phyloP scores from a whole-genome alignment of 2,329 filamentous ascomycete genomes.

The Plectosphaerella plurivora region DNA sequence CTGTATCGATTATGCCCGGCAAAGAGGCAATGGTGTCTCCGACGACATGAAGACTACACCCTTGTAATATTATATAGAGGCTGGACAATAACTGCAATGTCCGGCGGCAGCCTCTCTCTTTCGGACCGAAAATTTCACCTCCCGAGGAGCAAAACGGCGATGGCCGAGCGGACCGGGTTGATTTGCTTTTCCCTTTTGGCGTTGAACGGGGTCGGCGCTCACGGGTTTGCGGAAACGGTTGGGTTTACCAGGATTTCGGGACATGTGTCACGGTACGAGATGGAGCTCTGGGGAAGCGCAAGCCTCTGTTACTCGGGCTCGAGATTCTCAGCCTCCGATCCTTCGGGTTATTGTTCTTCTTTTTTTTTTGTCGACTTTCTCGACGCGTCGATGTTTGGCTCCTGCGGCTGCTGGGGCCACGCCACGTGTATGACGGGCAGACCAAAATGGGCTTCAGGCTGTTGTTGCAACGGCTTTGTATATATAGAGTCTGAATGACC shows the following conservation, averaged over 20 bases:
- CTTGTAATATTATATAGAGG: conserved; percentile 29
- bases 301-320: neutral
- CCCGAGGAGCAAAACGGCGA: neutral
- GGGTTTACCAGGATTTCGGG: neutral
- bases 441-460: neutral
- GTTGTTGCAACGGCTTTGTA: neutral
- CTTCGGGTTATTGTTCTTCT: neutral
- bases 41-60: conserved; percentile 5
- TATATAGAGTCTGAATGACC: neutral
- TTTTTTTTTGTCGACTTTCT: neutral
- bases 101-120: neutral
- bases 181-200: conserved; percentile 1
- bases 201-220: neutral
- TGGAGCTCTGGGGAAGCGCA: too few relatives aligned
- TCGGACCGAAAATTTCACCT: neutral
- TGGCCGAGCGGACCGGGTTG: neutral
- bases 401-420: neutral
- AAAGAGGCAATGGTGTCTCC: neutral
- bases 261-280: neutral
- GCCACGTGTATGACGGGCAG: neutral
- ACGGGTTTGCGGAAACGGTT: neutral
- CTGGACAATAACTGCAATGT: neutral
- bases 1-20: neutral
- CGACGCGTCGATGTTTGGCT: neutral
- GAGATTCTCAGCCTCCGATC: neutral